phyloP scores from a whole-genome alignment of 331 rosid species.

The Quercus lobata region DNA sequence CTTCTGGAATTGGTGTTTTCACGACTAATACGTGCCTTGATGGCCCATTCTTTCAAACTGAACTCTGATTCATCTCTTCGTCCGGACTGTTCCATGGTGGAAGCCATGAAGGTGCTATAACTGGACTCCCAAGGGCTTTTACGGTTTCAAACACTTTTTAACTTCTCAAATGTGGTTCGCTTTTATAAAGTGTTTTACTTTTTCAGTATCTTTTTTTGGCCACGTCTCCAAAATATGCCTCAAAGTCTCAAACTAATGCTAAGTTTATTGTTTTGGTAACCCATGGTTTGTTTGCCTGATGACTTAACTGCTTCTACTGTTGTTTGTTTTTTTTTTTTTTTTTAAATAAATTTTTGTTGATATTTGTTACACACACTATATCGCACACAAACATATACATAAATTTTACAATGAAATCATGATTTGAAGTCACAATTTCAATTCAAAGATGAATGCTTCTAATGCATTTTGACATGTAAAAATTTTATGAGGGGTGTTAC shows the following conservation, averaged over 20 bases:
- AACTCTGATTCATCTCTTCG: conserved; percentile 64
- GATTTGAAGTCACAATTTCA: too few relatives aligned
- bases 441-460: too few relatives aligned
- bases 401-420: too few relatives aligned
- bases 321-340: not conserved
- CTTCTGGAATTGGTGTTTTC: conserved; percentile 71
- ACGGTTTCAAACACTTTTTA: not conserved
- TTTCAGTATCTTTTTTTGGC: not conserved
- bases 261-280: not conserved
- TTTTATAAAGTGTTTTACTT: conserved; percentile 9
- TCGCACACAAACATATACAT: too few relatives aligned
- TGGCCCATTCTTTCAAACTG: conserved; percentile 59
- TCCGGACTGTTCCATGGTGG: conserved; percentile 40
- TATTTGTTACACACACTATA: too few relatives aligned
- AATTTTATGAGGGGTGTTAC: too few relatives aligned
- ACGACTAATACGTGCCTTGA: conserved; percentile 43
- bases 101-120: conserved; percentile 30
- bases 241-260: not conserved
- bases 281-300: too few relatives aligned
- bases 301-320: not conserved
- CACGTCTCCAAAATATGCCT: conserved; percentile 12
- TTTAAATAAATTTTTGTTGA: too few relatives aligned
- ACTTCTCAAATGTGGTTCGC: conserved; percentile 8
- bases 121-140: not conserved
- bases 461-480: too few relatives aligned